Percentiles rank a stretch among this genome's conserved stretches.
Evolutionary conservation across 2,329 filamentous ascomycete genomes (phyloP).

Genomic region (Aspergillus bombycis): DNA sequence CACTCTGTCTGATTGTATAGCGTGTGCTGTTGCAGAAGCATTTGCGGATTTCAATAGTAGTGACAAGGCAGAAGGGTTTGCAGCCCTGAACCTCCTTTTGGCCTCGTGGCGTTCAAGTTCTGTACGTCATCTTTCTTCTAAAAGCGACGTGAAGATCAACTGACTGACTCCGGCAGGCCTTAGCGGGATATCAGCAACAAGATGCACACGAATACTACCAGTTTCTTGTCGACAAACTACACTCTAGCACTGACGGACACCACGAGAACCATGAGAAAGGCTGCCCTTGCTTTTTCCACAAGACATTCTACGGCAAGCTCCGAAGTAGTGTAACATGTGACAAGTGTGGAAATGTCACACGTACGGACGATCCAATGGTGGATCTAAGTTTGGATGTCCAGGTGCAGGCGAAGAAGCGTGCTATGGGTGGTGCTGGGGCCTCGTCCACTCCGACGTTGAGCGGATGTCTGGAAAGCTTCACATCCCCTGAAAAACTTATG

Average conservation of each 20-base stretch:
- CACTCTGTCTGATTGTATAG: slow-evolving; percentile 58
- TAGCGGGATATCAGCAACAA: slow-evolving; percentile 91
- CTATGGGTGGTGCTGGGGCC: slow-evolving; percentile 41
- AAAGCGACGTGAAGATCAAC: background rate
- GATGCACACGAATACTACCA: slow-evolving; percentile 98
- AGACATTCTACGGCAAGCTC: slow-evolving; percentile 90
- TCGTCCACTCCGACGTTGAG: slow-evolving; percentile 60
- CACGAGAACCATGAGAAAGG: slow-evolving; percentile 56
- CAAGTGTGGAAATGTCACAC: slow-evolving; percentile 79
- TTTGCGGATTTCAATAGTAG: slow-evolving; percentile 66
- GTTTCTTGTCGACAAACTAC: slow-evolving; percentile 88
- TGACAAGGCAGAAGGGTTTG: slow-evolving; percentile 79
- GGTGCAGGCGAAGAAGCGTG: slow-evolving; percentile 62
- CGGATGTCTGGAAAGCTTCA: slow-evolving; percentile 85
- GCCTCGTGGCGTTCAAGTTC: slow-evolving; percentile 85
- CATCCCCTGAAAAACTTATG: slow-evolving; percentile 73
- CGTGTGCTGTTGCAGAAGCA: slow-evolving; percentile 64
- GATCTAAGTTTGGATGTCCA: slow-evolving; percentile 90
- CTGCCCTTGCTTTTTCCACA: slow-evolving; percentile 91
- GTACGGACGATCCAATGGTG: slow-evolving; percentile 84
- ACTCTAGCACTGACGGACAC: slow-evolving; percentile 74
- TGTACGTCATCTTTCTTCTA: slow-evolving; percentile 52
- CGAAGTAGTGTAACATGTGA: slow-evolving; percentile 90
- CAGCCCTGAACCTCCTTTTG: slow-evolving; percentile 83
- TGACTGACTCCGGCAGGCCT: slow-evolving; percentile 51